Evolutionary conservation across 768 basidiomycete genomes (phyloP).

Genomic region (Piloderma croceum): DNA sequence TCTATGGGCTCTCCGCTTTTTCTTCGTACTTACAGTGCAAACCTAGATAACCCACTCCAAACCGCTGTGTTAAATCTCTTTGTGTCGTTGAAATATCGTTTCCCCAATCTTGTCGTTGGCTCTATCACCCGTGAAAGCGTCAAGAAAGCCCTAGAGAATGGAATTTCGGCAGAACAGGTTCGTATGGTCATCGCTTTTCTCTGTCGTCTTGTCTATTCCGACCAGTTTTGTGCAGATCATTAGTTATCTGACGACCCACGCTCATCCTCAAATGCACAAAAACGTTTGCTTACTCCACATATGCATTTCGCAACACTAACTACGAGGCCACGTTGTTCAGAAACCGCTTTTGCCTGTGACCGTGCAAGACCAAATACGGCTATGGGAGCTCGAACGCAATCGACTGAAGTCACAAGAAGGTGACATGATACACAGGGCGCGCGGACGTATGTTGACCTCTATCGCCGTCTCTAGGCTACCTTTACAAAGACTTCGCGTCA

Average conservation of each 20-base stretch:
- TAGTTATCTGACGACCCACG: conserved; percentile 88
- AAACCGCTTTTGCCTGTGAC: conserved; percentile 93
- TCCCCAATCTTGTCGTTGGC: conserved; percentile 95
- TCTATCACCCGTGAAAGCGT: conserved; percentile 94
- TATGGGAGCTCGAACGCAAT: conserved; percentile 96
- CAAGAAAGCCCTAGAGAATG: conserved; percentile 87
- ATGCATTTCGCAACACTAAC: neutral
- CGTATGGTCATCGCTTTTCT: conserved; percentile 19
- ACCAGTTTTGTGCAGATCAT: conserved; percentile 63
- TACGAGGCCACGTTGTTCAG: conserved; percentile 31
- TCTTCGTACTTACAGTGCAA: conserved; percentile 13
- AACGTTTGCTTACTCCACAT: conserved; percentile 48
- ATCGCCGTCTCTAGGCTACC: conserved; percentile 49
- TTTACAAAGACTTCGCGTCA: conserved; percentile 85
- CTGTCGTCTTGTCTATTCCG: conserved; percentile 11
- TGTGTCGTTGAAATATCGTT: conserved; percentile 86
- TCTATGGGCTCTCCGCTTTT: conserved; percentile 18
- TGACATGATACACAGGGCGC: conserved; percentile 30
- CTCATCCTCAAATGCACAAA: conserved; percentile 96
- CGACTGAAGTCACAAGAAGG: conserved; percentile 86
- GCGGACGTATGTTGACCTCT: neutral
- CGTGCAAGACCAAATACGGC: conserved; percentile 94
- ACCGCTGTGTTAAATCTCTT: conserved; percentile 95
- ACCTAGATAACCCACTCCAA: conserved; percentile 86
- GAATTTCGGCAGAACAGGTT: conserved; percentile 95